Conservation (phyloP, 108 stramenopile species). For the Nitzschia sp. region DNA sequence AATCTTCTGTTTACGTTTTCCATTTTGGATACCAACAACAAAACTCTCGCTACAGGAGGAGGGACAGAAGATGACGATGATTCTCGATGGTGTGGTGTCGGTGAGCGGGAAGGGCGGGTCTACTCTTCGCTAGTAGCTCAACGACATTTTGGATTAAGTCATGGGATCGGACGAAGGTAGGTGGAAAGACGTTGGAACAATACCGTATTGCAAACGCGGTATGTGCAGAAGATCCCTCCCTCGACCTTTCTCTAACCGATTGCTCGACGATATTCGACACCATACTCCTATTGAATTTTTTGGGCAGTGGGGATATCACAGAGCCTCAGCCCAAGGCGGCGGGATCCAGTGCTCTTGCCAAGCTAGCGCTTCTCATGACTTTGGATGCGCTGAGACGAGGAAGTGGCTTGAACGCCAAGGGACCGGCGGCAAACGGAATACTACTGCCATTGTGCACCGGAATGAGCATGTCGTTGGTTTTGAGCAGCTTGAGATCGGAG, state of each 20-base stretch:
- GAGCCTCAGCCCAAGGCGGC: conserved; percentile 99
- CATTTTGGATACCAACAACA: conserved; percentile 88
- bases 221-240: too few relatives aligned
- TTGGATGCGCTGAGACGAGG: conserved; percentile 90
- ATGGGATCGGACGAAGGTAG: conserved; percentile 97
- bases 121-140: conserved; percentile 86
- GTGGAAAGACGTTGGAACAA: too few relatives aligned
- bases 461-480: conserved; percentile 84
- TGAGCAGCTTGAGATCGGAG: conserved; percentile 61
- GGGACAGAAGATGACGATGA: conserved; percentile 6
- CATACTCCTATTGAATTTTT: too few relatives aligned
- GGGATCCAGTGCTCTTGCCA: conserved; percentile 90
- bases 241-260: too few relatives aligned
- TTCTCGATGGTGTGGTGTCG: conserved; percentile 91
- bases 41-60: conserved; percentile 40
- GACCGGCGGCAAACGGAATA: conserved; percentile 71
- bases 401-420: conserved; percentile 73
- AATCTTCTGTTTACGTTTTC: conserved; percentile 67
- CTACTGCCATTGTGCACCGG: conserved; percentile 95
- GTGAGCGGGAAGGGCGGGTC: conserved; percentile 98
- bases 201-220: too few relatives aligned
- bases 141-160: conserved; percentile 90
- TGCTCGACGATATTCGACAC: too few relatives aligned
- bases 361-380: conserved; percentile 74
- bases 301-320: conserved; percentile 96